Evolutionary conservation across 192 early-diverging fungal genomes (phyloP).

Genomic region (Podila clonocystis): DNA sequence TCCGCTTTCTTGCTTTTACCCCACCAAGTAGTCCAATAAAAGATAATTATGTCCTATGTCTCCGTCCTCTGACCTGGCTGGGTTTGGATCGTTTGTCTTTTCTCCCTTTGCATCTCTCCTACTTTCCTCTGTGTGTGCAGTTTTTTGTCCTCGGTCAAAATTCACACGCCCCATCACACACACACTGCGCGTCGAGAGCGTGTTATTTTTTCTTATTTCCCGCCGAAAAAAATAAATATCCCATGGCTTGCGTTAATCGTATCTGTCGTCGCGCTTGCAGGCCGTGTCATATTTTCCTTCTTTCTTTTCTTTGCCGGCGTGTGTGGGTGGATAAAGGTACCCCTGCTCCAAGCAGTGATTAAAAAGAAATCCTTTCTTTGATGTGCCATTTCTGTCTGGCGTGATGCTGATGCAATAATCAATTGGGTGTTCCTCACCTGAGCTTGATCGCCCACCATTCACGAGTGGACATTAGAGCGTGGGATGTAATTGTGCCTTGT

Average conservation of each 20-base stretch:
- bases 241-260: no score
- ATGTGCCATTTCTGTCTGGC: background rate
- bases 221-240: no score
- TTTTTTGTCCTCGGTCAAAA: background rate
- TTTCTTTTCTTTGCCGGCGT: no score
- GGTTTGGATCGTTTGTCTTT: background rate
- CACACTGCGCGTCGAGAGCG: no score
- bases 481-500: background rate
- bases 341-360: background rate
- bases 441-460: constrained; percentile 51
- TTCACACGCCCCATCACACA: constrained; percentile 15
- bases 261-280: no score
- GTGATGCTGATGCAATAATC: background rate
- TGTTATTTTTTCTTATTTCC: no score
- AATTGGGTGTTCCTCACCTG: constrained; percentile 17
- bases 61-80: background rate
- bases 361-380: background rate
- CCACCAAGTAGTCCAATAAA: background rate
- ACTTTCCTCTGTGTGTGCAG: background rate
- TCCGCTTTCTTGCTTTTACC: background rate
- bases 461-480: constrained; percentile 37
- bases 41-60: background rate
- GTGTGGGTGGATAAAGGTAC: no score
- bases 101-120: background rate
- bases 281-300: no score